Conservation (phyloP, 169 alveolate genomes). For the Eimeria tenella region DNA sequence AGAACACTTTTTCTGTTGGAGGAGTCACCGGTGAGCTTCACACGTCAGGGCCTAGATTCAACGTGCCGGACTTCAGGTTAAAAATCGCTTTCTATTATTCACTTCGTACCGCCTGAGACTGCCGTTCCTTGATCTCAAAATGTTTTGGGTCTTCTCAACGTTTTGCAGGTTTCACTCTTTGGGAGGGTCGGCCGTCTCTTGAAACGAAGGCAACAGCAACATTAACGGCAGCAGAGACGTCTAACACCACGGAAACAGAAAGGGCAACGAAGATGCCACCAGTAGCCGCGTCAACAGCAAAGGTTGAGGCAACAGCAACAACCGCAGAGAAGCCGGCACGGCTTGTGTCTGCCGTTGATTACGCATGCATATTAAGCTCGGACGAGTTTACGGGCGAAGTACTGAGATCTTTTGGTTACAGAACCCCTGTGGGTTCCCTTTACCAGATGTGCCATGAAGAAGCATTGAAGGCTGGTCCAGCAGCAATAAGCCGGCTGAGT, state of each 20-base stretch:
- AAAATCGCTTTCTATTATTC: background rate
- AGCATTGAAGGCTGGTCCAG: constrained; percentile 39
- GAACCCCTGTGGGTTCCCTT: constrained; percentile 17
- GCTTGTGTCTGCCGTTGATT: constrained; percentile 12
- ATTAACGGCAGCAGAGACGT: background rate
- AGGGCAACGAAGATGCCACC: background rate
- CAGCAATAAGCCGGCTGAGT: constrained; percentile 13
- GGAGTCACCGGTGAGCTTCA: constrained; percentile 47
- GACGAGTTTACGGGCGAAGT: constrained; percentile 59
- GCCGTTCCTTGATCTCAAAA: background rate
- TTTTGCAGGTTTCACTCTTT: constrained; percentile 21
- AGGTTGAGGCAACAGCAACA: background rate
- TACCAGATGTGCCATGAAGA: constrained; percentile 36
- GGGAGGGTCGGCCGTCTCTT: constrained; percentile 56
- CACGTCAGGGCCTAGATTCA: background rate
- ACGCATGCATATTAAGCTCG: background rate
- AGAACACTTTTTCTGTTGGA: constrained; percentile 13
- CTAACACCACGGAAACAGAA: background rate
- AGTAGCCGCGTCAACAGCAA: background rate
- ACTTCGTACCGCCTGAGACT: background rate
- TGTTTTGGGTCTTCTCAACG: background rate
- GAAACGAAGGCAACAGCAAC: background rate
- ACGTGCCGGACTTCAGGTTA: background rate
- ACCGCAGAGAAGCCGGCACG: background rate
- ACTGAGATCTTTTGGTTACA: constrained; percentile 19